phyloP scores from a whole-genome alignment of 2,329 filamentous ascomycete species.

The Paecilomyces dactylethromorphus region DNA sequence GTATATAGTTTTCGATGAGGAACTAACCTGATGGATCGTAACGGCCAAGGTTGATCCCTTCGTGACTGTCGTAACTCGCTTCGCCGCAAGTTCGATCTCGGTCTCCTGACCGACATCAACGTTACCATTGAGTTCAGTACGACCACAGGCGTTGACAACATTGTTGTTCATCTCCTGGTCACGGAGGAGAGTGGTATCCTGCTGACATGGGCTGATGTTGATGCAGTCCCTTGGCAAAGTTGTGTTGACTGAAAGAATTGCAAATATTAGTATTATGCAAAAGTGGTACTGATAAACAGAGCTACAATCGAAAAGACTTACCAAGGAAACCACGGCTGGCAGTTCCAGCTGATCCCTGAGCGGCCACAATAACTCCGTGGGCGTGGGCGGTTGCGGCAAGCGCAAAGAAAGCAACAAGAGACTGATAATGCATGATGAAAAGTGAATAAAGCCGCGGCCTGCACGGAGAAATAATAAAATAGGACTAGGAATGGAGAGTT shows the following conservation, averaged over 20 bases:
- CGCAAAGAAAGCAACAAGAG: background rate
- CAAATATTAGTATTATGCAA: background rate
- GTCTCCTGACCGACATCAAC: constrained; percentile 33
- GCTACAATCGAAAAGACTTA: background rate
- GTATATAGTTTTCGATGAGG: background rate
- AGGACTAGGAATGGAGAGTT: background rate
- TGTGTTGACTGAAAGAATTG: background rate
- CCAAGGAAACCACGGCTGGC: background rate
- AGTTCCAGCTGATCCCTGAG: background rate
- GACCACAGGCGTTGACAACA: constrained; percentile 30
- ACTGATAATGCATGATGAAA: background rate
- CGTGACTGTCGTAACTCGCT: constrained; percentile 11
- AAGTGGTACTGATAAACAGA: background rate
- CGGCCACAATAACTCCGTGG: background rate
- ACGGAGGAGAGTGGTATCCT: constrained; percentile 30
- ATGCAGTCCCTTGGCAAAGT: constrained; percentile 29
- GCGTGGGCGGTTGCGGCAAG: background rate
- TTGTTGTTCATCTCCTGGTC: constrained; percentile 29
- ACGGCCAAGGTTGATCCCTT: background rate
- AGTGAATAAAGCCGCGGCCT: background rate
- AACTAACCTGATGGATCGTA: background rate
- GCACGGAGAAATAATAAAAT: background rate
- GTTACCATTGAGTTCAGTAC: constrained; percentile 29
- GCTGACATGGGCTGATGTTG: constrained; percentile 30
- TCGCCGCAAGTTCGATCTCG: constrained; percentile 26